A percentile compares a stretch with the other conserved stretches of the same genome.
Evolutionary conservation across 2,329 filamentous ascomycete species (phyloP).

Genomic region (Penicillium olsonii): DNA sequence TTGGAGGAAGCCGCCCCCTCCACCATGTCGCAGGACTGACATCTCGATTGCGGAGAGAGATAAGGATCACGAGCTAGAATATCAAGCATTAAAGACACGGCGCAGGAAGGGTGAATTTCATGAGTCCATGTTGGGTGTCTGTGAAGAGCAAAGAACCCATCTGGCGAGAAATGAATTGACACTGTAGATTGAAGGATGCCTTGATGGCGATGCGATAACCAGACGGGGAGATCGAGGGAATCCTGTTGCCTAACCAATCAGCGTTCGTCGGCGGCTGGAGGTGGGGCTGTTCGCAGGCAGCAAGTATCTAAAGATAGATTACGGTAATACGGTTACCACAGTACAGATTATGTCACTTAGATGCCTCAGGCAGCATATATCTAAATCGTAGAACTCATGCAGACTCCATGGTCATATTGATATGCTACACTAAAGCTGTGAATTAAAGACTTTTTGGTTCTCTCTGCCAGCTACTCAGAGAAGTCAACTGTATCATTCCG

Average conservation of each 20-base stretch:
- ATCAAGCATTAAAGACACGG: constrained; percentile 19
- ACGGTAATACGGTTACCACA: background rate
- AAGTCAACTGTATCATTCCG: background rate
- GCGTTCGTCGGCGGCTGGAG: constrained; percentile 2
- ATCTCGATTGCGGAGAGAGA: constrained; percentile 33
- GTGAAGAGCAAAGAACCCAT: constrained; percentile 10
- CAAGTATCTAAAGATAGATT: constrained; percentile 17
- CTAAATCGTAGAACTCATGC: too few species aligned
- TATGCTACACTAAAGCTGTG: background rate
- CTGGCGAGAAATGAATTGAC: constrained; percentile 6
- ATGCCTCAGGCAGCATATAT: constrained; percentile 2
- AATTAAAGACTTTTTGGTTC: background rate
- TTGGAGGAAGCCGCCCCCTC: constrained; percentile 43
- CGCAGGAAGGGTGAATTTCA: constrained; percentile 10
- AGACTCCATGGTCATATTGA: too few species aligned
- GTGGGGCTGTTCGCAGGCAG: constrained; percentile 34
- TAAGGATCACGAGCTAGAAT: constrained; percentile 10
- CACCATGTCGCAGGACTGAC: constrained; percentile 50
- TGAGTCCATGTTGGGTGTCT: constrained; percentile 17
- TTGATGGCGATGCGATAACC: constrained; percentile 29
- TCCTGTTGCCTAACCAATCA: constrained; percentile 48
- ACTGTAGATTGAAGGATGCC: constrained; percentile 18
- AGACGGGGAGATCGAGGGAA: constrained; percentile 34
- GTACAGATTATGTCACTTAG: background rate
- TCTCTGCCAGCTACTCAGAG: background rate